These are phyloP conservation scores for Tremella fuciformis DNA, from an alignment of 768 basidiomycete genomes.

Conservation along the genomic window DNA sequence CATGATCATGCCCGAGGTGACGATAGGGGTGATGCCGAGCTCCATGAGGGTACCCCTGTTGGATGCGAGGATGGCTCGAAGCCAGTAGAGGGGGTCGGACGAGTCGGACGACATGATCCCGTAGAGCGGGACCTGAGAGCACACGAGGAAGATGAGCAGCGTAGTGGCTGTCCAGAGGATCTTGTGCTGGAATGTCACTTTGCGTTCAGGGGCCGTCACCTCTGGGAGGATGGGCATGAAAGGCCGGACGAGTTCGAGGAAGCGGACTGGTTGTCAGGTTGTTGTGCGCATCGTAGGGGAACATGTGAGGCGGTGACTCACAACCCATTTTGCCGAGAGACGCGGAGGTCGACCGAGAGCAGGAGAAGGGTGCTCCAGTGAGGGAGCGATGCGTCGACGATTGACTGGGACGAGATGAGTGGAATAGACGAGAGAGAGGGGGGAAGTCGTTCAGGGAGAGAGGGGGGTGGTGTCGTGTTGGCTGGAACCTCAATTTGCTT, in stretches of 20 bases:
- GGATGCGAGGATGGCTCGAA: conserved; percentile 98
- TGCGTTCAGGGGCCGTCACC: conserved; percentile 95
- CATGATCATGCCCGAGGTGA: conserved; percentile 99
- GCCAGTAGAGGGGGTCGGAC: conserved; percentile 98
- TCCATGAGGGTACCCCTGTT: conserved; percentile 99
- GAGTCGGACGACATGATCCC: conserved; percentile 99
- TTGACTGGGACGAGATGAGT: conserved; percentile 10
- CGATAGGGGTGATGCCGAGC: conserved; percentile 93
- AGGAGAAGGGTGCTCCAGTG: no score
- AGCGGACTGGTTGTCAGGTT: conserved; percentile 67
- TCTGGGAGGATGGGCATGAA: conserved; percentile 96
- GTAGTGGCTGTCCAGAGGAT: conserved; percentile 98
- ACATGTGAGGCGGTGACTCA: conserved; percentile 13
- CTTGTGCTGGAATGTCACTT: conserved; percentile 98
- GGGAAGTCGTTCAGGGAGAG: not conserved
- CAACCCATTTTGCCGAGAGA: conserved; percentile 31
- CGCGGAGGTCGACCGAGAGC: not conserved
- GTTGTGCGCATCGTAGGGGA: not conserved
- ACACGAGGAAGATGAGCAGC: conserved; percentile 98
- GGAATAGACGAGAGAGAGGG: conserved; percentile 11
- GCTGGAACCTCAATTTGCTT: not conserved
- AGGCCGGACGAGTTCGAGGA: conserved; percentile 95
- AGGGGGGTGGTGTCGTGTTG: conserved; percentile 4
- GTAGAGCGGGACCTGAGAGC: conserved; percentile 97
- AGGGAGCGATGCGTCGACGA: no score